A percentile compares a stretch with the other conserved stretches of the same genome.
phyloP scores from a whole-genome alignment of 305 asterid species.

The Plantago coronopus region DNA sequence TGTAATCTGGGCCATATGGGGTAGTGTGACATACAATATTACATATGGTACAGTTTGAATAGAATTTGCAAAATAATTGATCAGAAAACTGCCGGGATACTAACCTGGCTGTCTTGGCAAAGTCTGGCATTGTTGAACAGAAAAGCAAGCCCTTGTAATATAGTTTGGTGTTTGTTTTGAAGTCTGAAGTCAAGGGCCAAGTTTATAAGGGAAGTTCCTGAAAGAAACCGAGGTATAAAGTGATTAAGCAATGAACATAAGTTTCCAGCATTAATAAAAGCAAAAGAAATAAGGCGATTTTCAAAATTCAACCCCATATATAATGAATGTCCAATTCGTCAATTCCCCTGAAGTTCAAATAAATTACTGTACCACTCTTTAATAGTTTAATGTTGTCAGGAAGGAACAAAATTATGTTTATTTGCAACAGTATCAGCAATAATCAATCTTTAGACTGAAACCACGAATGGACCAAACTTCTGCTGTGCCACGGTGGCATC shows the following conservation, averaged over 20 bases:
- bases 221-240: neutral
- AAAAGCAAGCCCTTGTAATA: constrained; percentile 80
- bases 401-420: too few relatives aligned
- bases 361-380: too few relatives aligned
- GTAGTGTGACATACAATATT: neutral
- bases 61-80: neutral
- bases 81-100: constrained; percentile 10
- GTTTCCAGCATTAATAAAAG: neutral
- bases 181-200: constrained; percentile 77
- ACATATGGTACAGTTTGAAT: neutral
- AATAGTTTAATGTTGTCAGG: too few relatives aligned
- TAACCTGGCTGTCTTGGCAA: constrained; percentile 55
- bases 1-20: neutral
- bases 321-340: too few relatives aligned
- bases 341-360: too few relatives aligned
- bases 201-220: constrained; percentile 79
- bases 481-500: too few relatives aligned
- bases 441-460: too few relatives aligned
- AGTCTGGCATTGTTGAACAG: constrained; percentile 55
- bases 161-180: constrained; percentile 76
- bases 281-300: neutral
- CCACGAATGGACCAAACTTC: too few relatives aligned
- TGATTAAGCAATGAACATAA: neutral
- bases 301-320: too few relatives aligned
- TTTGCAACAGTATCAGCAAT: too few relatives aligned